Base-by-base conservation (phyloP, 2,329 filamentous ascomycete genomes). In the Gyromitra esculenta region DNA sequence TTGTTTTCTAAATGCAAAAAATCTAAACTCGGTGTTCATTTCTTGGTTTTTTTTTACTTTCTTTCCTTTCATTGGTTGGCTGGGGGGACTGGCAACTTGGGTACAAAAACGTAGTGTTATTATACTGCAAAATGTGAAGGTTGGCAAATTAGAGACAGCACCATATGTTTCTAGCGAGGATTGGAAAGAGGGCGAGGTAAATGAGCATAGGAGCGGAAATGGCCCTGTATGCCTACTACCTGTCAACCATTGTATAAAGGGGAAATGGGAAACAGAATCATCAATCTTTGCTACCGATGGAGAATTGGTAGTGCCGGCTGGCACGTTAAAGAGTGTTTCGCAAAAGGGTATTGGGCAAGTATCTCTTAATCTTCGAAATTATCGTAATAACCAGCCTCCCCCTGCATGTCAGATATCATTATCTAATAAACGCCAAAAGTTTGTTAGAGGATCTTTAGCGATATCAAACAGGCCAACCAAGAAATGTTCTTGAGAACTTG, bases 1-100 rank as follows among this genome's bases (percentile, higher is more conserved):
- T 99, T 85, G 96, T 99, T 84, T 99, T 99, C 91, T 99, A 97
- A 91, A 88, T 89, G 87, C 69, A 69, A 73, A 67, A 74, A 75
- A 64, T 43, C 39, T 35, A 74, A 70, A 64, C 39, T 48, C 48
- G 70, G 70, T 74, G 75, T 69, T 65, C 57, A 48, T 73, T 85
- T 84, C 87, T 87, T 84, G 83, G 82, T 82, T 80, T 73, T 69
- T 52, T 41, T 68, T 25, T 45, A 64, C 57, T 56, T 52, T 78
- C 66, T 68, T 67, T 65, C 70, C 45, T 41, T 59, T 66, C 45
- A 25, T 60, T 68, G 64, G 71, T 62, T 65, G 59, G 71, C 35
- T 50, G 50, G 69, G n/a, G 63, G 39, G 45, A 70, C 70, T 65
- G 65, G 71, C 64, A 71, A 75, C 72, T 75, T 75, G 43, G 39